Evolutionary conservation across 2,329 filamentous ascomycete genomes (phyloP).

Genomic region (Pseudogymnoascus sp.): DNA sequence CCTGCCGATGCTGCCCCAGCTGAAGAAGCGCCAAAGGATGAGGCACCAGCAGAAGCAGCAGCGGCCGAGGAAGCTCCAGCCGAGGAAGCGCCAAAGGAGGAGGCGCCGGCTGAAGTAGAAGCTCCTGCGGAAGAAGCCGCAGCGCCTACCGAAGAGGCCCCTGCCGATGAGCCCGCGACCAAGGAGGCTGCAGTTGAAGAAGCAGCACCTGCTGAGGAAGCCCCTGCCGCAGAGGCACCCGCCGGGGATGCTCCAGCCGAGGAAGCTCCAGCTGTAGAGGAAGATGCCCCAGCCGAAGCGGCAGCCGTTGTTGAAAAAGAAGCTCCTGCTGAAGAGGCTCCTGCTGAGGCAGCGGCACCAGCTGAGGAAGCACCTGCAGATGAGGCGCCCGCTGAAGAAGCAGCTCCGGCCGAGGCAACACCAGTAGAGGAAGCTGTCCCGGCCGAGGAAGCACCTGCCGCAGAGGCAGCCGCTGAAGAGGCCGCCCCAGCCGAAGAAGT

Average conservation of each 20-base stretch:
- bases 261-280: too few species aligned
- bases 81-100: not conserved
- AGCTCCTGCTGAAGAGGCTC: too few species aligned
- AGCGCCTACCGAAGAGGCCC: slow-evolving; percentile 4
- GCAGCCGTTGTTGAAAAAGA: too few species aligned
- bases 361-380: not conserved
- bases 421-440: slow-evolving; percentile 13
- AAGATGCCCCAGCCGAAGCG: too few species aligned
- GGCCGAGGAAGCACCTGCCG: slow-evolving; percentile 16
- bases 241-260: too few species aligned
- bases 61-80: not conserved
- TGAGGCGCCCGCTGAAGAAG: not conserved
- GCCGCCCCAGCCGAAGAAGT: slow-evolving; percentile 2
- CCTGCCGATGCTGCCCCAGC: not conserved
- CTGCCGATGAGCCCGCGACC: slow-evolving; percentile 1
- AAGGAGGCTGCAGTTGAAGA: slow-evolving; percentile 7
- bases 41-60: not conserved
- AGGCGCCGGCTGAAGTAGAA: not conserved
- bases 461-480: slow-evolving; percentile 15
- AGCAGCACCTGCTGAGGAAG: too few species aligned
- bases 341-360: slow-evolving; percentile 1
- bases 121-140: not conserved
- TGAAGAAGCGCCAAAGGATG: not conserved
- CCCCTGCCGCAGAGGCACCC: too few species aligned
- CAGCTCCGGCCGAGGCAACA: not conserved